phyloP scores from a whole-genome alignment of 192 early-diverging fungal species.

The Linnemannia zychae region DNA sequence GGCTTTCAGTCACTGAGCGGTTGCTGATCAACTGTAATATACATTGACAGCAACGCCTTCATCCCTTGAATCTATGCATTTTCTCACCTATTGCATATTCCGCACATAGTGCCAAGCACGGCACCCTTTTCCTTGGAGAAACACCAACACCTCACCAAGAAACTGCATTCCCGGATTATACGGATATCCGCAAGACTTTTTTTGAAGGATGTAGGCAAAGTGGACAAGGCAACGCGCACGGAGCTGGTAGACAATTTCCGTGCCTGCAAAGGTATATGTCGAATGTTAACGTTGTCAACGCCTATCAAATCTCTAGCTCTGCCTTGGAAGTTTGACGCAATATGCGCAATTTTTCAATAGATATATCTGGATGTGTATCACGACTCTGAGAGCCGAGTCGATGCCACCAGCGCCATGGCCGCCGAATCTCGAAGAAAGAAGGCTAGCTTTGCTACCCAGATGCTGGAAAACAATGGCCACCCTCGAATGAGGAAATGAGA shows the following conservation, averaged over 20 bases:
- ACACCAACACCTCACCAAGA: neutral
- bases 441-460: neutral
- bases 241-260: neutral
- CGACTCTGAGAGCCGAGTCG: slow-evolving; percentile 1
- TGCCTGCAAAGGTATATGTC: neutral
- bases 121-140: neutral
- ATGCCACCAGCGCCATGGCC: neutral
- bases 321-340: neutral
- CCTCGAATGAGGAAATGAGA: neutral
- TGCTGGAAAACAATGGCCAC: neutral
- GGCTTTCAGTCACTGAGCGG: neutral
- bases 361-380: neutral
- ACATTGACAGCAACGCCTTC: too few species aligned
- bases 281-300: neutral
- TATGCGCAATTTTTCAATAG: neutral
- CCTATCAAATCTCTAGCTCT: neutral
- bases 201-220: slow-evolving; percentile 3
- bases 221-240: neutral
- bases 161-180: neutral
- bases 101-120: neutral
- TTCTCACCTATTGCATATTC: too few species aligned
- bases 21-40: neutral
- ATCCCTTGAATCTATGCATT: too few species aligned
- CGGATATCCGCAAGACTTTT: neutral
- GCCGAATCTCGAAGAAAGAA: neutral